These are phyloP conservation scores for Sphagnum magellanicum DNA, from an alignment of 228 moss, liverwort and hornwort genomes.

Conservation along the genomic window DNA sequence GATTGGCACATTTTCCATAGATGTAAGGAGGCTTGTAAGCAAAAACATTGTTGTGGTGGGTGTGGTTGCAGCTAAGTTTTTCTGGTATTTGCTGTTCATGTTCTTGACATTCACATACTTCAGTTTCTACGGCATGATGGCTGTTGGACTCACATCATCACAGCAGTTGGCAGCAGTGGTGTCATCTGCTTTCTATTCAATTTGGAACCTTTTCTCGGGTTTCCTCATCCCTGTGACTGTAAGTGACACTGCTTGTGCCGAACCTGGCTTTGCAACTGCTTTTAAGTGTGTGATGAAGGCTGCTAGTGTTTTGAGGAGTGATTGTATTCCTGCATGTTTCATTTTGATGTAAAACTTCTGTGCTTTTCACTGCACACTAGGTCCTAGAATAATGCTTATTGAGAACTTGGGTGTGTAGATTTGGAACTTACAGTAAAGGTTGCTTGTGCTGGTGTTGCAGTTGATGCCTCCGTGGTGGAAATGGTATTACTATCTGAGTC, in stretches of 20 bases:
- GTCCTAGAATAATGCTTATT: no score
- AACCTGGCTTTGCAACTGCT: not conserved
- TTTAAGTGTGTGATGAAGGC: not conserved
- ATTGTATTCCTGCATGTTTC: not conserved
- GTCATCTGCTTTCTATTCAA: constrained; percentile 82
- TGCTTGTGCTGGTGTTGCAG: constrained; percentile 19
- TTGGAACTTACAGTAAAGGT: no score
- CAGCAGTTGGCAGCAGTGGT: constrained; percentile 92
- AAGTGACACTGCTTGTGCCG: constrained; percentile 10
- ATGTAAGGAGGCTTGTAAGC: not conserved
- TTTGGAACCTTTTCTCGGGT: constrained; percentile 95
- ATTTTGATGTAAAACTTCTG: not conserved
- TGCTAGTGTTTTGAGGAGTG: not conserved
- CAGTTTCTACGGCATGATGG: constrained; percentile 99
- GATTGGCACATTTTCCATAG: not conserved
- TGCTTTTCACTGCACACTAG: no score
- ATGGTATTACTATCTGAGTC: constrained; percentile 65
- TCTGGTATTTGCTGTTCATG: constrained; percentile 88
- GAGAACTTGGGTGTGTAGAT: no score
- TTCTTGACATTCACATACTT: constrained; percentile 83
- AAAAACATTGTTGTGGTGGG: not conserved
- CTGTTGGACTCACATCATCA: constrained; percentile 86
- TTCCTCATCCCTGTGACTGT: constrained; percentile 87
- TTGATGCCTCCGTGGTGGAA: constrained; percentile 59
- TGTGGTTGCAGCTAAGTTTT: constrained; percentile 72